phyloP scores from a whole-genome alignment of 148 eudicot species.

The Oxyria digyna region DNA sequence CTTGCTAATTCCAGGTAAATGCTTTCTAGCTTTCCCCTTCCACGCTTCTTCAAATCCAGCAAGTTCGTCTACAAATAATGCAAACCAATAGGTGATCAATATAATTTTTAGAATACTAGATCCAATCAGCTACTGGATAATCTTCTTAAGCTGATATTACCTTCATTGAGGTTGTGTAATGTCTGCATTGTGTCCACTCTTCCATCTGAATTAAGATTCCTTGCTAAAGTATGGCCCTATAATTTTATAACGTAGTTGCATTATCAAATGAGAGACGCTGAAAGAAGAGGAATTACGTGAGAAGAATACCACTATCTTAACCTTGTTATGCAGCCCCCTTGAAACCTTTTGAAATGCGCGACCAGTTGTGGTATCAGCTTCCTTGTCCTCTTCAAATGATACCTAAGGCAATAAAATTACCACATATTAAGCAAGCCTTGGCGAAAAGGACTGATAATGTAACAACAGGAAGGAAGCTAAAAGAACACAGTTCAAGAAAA shows the following conservation, averaged over 20 bases:
- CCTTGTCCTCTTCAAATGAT: slow-evolving; percentile 68
- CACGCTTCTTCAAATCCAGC: slow-evolving; percentile 72
- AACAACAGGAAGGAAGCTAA: not conserved
- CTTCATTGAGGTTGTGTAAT: slow-evolving; percentile 73
- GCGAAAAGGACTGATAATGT: not conserved
- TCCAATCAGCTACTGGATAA: not conserved
- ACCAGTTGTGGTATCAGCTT: slow-evolving; percentile 73
- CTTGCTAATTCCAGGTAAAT: slow-evolving; percentile 47
- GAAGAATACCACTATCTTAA: slow-evolving; percentile 1
- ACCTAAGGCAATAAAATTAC: slow-evolving; percentile 23
- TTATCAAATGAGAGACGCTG: not conserved
- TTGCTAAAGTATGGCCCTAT: slow-evolving; percentile 74
- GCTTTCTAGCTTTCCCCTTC: slow-evolving; percentile 64
- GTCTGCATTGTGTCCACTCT: slow-evolving; percentile 69
- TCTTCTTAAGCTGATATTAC: slow-evolving; percentile 14
- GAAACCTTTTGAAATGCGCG: slow-evolving; percentile 73
- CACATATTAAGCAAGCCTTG: not conserved
- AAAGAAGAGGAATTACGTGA: not conserved
- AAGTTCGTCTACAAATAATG: slow-evolving; percentile 47
- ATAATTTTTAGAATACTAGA: not conserved
- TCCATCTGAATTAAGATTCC: slow-evolving; percentile 86
- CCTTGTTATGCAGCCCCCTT: slow-evolving; percentile 80
- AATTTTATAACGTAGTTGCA: not conserved
- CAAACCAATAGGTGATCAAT: not conserved
- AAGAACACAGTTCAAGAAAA: too few species aligned